phyloP scores from a whole-genome alignment of 2,329 filamentous ascomycete genomes.

The Neophaeococcomyces aloes region DNA sequence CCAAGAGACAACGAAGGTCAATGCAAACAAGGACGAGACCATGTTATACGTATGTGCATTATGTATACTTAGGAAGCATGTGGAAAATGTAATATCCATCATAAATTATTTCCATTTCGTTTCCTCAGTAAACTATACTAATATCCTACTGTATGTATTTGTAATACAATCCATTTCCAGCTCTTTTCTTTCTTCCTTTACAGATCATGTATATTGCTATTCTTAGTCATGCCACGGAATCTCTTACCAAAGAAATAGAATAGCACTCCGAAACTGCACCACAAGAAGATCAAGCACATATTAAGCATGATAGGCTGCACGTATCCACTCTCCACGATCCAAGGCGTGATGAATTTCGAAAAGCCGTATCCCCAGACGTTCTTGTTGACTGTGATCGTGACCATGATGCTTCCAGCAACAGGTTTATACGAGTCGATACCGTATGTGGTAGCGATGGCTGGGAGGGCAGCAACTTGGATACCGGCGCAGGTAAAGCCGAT shows the following conservation, averaged over 20 bases:
- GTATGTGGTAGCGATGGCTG: conserved; percentile 48
- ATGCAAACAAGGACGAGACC: too few relatives aligned
- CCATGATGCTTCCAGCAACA: conserved; percentile 49
- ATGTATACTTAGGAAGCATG: too few relatives aligned
- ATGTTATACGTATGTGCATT: too few relatives aligned
- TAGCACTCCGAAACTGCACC: conserved; percentile 43
- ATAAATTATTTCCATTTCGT: too few relatives aligned
- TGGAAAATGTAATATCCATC: too few relatives aligned
- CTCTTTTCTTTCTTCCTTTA: conserved; percentile 13
- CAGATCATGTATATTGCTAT: conserved; percentile 47
- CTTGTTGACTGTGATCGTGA: conserved; percentile 54
- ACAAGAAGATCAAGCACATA: conserved; percentile 43
- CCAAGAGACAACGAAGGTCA: too few relatives aligned
- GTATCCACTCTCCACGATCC: conserved; percentile 41
- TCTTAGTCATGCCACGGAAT: conserved; percentile 45
- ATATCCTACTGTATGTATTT: too few relatives aligned
- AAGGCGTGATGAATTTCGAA: conserved; percentile 45
- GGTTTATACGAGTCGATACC: conserved; percentile 56
- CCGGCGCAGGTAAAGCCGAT: conserved; percentile 47
- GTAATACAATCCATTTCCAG: neutral
- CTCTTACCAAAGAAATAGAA: conserved; percentile 52
- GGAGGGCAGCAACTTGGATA: conserved; percentile 51
- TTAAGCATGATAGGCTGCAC: conserved; percentile 52
- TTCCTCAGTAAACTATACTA: too few relatives aligned
- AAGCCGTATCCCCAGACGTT: conserved; percentile 55